Evolutionary conservation across 1,284 basidiomycete genomes (phyloP), one percentile per base, ranked within the genome.

Genomic region (Paramarasmius palmivorus): DNA sequence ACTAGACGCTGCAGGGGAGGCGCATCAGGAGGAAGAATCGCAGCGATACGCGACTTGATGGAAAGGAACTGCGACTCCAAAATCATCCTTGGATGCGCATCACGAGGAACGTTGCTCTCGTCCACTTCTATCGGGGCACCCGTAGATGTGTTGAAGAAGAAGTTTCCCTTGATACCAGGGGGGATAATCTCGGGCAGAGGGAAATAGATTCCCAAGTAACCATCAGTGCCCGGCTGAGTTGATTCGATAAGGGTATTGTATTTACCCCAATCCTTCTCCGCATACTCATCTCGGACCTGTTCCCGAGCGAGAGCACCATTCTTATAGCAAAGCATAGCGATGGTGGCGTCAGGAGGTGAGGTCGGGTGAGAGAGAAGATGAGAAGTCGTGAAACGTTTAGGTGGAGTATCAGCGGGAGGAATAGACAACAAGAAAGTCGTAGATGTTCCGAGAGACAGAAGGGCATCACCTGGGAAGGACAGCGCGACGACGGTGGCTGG

Each of bases 381-480:
- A 0, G 87, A 90, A 2, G 84, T 86, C 0, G 85, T 89, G 64
- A 87, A 84, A n/a, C 87, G 74, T 57, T 76, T 81, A 0, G 88
- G 88, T 6, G 86, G 78, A 3, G 71, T 73, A 51, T 76, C 72
- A 5, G 82, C 71, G 4, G 83, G 82, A 8, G 84, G 82, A 34
- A 85, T 88, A 2, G 90, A 90, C 46, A 95, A 79, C 19, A 95
- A 79, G 59, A 94, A 84, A 0, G 93, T 95, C 12, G 93, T 94
- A 0, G 92, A 94, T 6, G 93, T 97, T 29, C 93, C 93, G n/a
- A 96, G 79, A 9, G 92, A 94, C 29, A 96, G 80, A 37, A 96
- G 77, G 6, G 92, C 93, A 65, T 96, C 92, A 56, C 90, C 83
- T n/a, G 88, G 86, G n/a, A 77, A 77, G 4, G 85, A 86, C 47